Conservation (phyloP, 2,329 filamentous ascomycete species). For the Apiospora phragmitis region DNA sequence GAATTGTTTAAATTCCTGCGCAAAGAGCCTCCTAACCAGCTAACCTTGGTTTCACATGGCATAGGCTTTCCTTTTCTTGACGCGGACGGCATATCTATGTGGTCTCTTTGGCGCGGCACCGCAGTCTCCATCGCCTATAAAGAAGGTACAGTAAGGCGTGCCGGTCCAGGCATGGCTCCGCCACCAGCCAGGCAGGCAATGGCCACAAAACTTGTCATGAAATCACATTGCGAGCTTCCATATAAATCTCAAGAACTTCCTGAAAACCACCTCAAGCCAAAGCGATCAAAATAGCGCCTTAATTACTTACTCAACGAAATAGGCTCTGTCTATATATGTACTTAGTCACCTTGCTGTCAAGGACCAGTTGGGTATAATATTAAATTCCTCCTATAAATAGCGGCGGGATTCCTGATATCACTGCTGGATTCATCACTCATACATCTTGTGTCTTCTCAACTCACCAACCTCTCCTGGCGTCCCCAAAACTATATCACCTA, state of each 20-base stretch:
- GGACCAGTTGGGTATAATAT: background rate
- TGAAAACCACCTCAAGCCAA: background rate
- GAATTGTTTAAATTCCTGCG: background rate
- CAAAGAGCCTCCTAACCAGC: background rate
- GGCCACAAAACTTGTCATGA: background rate
- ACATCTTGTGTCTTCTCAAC: background rate
- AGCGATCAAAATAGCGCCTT: background rate
- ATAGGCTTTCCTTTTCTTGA: slow-evolving; percentile 55
- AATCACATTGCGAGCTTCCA: background rate
- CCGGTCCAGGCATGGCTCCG: background rate
- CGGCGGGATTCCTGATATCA: background rate
- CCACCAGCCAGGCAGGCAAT: background rate
- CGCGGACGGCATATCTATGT: slow-evolving; percentile 57
- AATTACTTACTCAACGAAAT: background rate
- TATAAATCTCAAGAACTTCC: background rate
- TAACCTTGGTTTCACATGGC: background rate
- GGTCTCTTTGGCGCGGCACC: slow-evolving; percentile 58
- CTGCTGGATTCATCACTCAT: background rate
- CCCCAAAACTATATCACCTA: background rate
- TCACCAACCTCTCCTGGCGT: background rate
- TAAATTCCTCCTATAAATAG: background rate
- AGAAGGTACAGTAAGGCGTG: background rate
- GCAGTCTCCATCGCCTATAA: background rate
- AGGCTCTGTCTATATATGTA: background rate
- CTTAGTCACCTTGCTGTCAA: background rate